Evolutionary conservation across 345 rosid species (phyloP).

Genomic region (Eucalyptus erythrocorys): DNA sequence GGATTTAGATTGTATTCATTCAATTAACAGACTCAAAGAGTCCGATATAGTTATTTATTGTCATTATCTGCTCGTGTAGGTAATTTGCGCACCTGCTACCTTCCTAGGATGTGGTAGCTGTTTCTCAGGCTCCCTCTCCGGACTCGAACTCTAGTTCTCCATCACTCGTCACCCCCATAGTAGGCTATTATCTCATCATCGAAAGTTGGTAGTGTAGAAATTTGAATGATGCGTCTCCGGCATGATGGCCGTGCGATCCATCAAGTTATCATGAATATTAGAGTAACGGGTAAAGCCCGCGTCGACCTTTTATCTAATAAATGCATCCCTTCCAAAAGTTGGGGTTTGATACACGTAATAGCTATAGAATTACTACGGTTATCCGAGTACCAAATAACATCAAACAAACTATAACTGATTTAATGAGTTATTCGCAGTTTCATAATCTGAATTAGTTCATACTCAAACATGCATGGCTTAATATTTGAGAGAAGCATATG

Average conservation of each 20-base stretch:
- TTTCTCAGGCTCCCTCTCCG: not conserved
- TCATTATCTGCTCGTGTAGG: conserved; percentile 3
- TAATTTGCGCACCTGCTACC: not conserved
- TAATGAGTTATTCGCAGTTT: too few species aligned
- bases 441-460: too few species aligned
- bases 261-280: not conserved
- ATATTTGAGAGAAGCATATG: too few species aligned
- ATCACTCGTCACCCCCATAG: not conserved
- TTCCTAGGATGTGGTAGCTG: not conserved
- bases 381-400: too few species aligned
- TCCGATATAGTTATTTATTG: conserved; percentile 6
- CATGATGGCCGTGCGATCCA: not conserved
- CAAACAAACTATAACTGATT: not conserved
- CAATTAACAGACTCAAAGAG: conserved; percentile 4
- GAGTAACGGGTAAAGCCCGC: not conserved
- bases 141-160: not conserved
- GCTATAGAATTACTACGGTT: too few species aligned
- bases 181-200: conserved; percentile 1
- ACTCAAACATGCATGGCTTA: not conserved
- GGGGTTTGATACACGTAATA: too few species aligned
- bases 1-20: conserved; percentile 8
- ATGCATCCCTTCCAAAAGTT: not conserved
- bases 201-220: conserved; percentile 2
- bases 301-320: not conserved
- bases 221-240: not conserved